Evolutionary conservation across 352 stramenopile species (phyloP).

Genomic region (Pythium brachiatum): DNA sequence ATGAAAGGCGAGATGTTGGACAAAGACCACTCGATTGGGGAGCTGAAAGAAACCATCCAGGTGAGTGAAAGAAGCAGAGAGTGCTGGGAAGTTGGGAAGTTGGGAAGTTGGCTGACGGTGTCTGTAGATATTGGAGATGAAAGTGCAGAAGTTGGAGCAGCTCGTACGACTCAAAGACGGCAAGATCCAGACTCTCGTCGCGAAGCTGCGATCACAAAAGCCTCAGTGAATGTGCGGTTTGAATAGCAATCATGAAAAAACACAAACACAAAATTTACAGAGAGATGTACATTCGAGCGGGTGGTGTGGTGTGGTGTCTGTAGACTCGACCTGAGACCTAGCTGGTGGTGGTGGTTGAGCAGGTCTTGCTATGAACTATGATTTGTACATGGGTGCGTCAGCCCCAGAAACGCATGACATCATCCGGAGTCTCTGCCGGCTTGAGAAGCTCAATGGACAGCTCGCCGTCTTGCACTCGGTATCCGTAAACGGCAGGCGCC

Average conservation of each 20-base stretch:
- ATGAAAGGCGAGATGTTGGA: constrained; percentile 47
- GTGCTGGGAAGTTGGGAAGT: not conserved
- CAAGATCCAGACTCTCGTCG: constrained; percentile 91
- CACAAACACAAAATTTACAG: not conserved
- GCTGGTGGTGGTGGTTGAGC: too few relatives aligned
- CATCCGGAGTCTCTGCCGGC: constrained; percentile 63
- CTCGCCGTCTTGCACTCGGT: constrained; percentile 43
- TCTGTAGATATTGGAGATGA: constrained; percentile 90
- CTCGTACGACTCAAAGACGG: constrained; percentile 92
- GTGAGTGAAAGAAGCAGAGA: constrained; percentile 23
- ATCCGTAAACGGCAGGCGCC: constrained; percentile 80
- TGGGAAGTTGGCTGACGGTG: not conserved
- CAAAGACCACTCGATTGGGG: constrained; percentile 78
- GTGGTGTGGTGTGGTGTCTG: not conserved
- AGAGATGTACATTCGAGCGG: not conserved
- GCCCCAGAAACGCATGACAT: constrained; percentile 80
- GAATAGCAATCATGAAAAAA: not conserved
- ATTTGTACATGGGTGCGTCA: constrained; percentile 20
- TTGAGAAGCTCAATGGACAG: constrained; percentile 71
- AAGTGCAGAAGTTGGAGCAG: constrained; percentile 95
- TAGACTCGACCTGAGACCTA: not conserved
- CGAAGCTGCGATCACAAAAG: constrained; percentile 81
- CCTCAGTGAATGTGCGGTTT: constrained; percentile 24
- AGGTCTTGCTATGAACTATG: constrained; percentile 6
- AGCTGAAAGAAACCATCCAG: constrained; percentile 88